Conservation (phyloP, 257 asterid species). For the Scutellaria barbata region DNA sequence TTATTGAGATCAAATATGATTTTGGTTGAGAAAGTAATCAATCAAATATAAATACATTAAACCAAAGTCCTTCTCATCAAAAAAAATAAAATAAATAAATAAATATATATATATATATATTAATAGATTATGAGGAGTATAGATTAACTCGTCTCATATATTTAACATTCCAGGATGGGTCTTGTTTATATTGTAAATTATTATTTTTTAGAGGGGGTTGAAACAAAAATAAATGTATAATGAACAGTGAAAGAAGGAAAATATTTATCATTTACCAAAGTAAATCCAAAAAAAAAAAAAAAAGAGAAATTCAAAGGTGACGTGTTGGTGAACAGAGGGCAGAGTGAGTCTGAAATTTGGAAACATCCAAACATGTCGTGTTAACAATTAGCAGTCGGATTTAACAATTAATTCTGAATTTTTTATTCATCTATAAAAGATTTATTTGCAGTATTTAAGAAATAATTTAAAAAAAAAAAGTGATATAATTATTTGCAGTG, state of each 20-base stretch:
- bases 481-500: conserved; percentile 25
- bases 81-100: too few relatives aligned
- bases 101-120: too few relatives aligned
- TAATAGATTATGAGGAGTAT: too few relatives aligned
- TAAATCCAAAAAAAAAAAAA: background rate
- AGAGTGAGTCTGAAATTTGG: conserved; percentile 42
- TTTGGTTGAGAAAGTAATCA: too few relatives aligned
- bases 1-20: too few relatives aligned
- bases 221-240: too few relatives aligned
- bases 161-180: too few relatives aligned
- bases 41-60: too few relatives aligned
- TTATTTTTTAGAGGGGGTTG: too few relatives aligned
- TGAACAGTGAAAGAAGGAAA: conserved; percentile 5
- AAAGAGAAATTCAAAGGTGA: conserved; percentile 42
- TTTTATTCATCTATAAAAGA: background rate
- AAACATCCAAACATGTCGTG: conserved; percentile 48
- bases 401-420: conserved; percentile 9
- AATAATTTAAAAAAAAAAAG: background rate
- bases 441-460: background rate
- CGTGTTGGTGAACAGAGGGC: conserved; percentile 37
- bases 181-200: too few relatives aligned
- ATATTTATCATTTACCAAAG: conserved; percentile 40
- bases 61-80: too few relatives aligned
- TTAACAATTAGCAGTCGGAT: conserved; percentile 38
- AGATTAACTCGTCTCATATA: too few relatives aligned